Evolutionary conservation across 2,329 filamentous ascomycete genomes (phyloP).

Genomic region (Xylogone sp.): DNA sequence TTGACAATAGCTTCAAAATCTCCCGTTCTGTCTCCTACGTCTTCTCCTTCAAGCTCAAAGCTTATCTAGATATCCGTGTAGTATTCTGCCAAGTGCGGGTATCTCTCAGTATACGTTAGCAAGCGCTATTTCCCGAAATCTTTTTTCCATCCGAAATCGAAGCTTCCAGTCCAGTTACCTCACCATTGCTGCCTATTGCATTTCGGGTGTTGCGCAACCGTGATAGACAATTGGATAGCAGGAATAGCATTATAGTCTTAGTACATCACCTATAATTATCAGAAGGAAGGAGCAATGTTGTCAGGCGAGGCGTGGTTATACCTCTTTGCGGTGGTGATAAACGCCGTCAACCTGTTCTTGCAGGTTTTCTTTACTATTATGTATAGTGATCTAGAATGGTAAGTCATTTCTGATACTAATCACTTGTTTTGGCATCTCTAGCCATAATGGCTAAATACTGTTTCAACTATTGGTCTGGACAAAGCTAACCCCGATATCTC

Average conservation of each 20-base stretch:
- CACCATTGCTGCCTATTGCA: background rate
- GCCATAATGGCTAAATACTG: no score
- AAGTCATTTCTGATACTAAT: constrained; percentile 35
- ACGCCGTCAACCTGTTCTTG: constrained; percentile 98
- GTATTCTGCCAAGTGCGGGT: background rate
- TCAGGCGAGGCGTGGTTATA: constrained; percentile 98
- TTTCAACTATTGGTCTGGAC: background rate
- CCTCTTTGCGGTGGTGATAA: constrained; percentile 95
- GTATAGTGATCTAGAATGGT: constrained; percentile 99
- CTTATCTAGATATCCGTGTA: background rate
- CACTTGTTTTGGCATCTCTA: background rate
- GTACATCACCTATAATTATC: background rate
- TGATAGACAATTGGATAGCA: background rate
- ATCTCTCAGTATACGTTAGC: background rate
- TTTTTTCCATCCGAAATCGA: background rate
- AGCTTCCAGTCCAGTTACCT: background rate
- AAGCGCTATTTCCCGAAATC: background rate
- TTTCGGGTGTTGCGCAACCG: background rate
- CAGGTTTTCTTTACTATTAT: constrained; percentile 99
- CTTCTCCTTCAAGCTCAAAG: background rate
- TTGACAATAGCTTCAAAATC: constrained; percentile 14
- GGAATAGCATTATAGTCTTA: background rate
- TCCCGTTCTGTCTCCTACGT: background rate
- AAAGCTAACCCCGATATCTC: constrained; percentile 25
- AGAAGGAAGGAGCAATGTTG: constrained; percentile 55